Evolutionary conservation across 2,329 filamentous ascomycete genomes (phyloP), one percentile per base, ranked within the genome.

Genomic region (Sporothrix luriei): DNA sequence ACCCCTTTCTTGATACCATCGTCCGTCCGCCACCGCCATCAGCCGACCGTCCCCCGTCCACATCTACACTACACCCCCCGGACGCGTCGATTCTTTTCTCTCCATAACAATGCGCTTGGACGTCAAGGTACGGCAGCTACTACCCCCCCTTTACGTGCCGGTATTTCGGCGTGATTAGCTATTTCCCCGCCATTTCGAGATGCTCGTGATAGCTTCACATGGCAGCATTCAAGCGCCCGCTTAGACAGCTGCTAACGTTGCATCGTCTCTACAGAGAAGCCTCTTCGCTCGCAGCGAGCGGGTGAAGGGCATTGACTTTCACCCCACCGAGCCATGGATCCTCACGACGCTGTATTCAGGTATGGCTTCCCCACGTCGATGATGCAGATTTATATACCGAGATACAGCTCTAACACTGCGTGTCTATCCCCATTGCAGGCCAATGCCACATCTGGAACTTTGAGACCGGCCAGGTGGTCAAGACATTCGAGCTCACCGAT

Each of bases 401-500:
- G 40, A 33, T 19, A 26, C 14, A 33, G 43, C 61, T 64, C 61
- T 64, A 64, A 64, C 61, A 49, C 14, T 61, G 24, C 16, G 46
- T 19, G 43, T 10, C 10, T 3, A 38, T 46, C 61, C 26, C 21
- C 46, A 11, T 5, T 10, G 40, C 67, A 93, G 93, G 95, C 80
- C 94, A 98, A 84, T 95, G 97, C 79, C 96, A 98, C 84, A 98
- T 99, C 79, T 98, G 95, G 94, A 97, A 94, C 46, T 97, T 97
- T 81, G 94, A 97, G 82, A 96, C 93, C 66, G 93, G 97, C 80
- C 91, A 94, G 73, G 94, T 98, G 73, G 93, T 99, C 82, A 98
- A 98, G 85, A 97, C 94, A 4, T 99, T 99, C 81, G 95, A 99
- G 83, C 89, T 98, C 74, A 97, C 94, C 78, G 95, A 99, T 85